These are phyloP conservation scores for Leucogyrophana mollusca DNA, from an alignment of 768 basidiomycete species.

Conservation along the genomic window DNA sequence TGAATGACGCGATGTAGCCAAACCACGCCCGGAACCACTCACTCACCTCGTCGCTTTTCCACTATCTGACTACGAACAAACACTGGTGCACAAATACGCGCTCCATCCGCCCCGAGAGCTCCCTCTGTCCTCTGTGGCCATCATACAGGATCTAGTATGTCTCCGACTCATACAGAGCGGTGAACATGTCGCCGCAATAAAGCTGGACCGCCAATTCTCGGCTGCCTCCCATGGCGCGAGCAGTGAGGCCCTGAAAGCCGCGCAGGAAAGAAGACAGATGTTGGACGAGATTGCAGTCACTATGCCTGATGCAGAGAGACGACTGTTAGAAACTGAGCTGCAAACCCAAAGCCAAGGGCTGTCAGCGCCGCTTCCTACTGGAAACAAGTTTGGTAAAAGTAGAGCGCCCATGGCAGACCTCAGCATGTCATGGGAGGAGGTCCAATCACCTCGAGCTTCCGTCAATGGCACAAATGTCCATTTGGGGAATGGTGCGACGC, in stretches of 20 bases:
- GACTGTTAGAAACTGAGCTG: conserved; percentile 60
- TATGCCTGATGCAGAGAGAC: conserved; percentile 62
- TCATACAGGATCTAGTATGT: conserved; percentile 76
- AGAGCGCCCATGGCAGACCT: conserved; percentile 30
- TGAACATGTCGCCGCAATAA: conserved; percentile 69
- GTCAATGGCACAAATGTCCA: neutral
- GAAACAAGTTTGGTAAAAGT: conserved; percentile 17
- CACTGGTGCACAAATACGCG: conserved; percentile 54
- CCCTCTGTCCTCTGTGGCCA: conserved; percentile 47
- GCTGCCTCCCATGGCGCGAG: conserved; percentile 38
- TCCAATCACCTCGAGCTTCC: conserved; percentile 22
- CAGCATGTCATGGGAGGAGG: conserved; percentile 68
- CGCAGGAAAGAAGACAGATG: conserved; percentile 61
- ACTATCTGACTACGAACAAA: conserved; percentile 63
- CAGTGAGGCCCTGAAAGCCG: conserved; percentile 27
- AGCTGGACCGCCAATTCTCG: conserved; percentile 65
- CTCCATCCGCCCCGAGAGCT: conserved; percentile 51
- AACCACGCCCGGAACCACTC: conserved; percentile 56
- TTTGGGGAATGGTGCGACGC: neutral
- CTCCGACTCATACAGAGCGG: conserved; percentile 75
- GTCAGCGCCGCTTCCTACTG: conserved; percentile 4
- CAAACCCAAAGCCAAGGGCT: neutral
- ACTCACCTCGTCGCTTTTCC: conserved; percentile 65
- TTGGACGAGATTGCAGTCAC: conserved; percentile 67
- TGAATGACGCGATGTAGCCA: conserved; percentile 38